Evolutionary conservation across 2,329 filamentous ascomycete genomes (phyloP), one percentile per base, ranked within the genome.

Genomic region (Podosphaera aphanis): DNA sequence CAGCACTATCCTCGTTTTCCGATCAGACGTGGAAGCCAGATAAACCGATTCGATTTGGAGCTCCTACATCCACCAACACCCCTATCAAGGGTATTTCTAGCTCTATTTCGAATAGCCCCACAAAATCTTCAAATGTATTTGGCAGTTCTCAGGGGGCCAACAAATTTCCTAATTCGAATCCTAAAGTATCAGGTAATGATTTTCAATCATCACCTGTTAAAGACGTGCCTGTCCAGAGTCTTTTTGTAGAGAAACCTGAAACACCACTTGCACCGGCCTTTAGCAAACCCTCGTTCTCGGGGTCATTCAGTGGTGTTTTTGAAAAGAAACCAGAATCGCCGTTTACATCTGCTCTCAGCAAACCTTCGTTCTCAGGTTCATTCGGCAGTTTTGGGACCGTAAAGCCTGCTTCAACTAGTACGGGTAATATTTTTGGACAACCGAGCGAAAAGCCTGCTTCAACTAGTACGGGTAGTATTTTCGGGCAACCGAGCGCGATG

Each of bases 21-120:
- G 63, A 69, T 51, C 63, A 69, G 41, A 69, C 66, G 0, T 70
- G 67, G 67, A 68, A 63, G 36, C 61, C 64, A 7, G 61, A 63
- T 46, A 64, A 60, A 1, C 70, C 71, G 2, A 70, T 76, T 57
- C 43, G 54, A 43, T 57, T 64, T 45, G 62, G 62, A 21, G 15
- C 44, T 25, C 29, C 20, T 16, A 19, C 46, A 16, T 35, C 49
- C 41, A 29, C 44, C 31, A 27, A 25, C 19, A 39, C 49, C 11
- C 43, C 52, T 21, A 51, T 52, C 5, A 33, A 33, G 8, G 15
- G 15, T 33, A 45, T 45, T 13, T 45, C 53, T 8, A 53, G 46
- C 46, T 29, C 52, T 8, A 49, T 52, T 31, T 48, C 52, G 29
- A 46, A 51, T 5, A 52, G 50, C 1, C 49, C 51, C 21, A 50